Evolutionary conservation across 371 early-diverging fungal species (phyloP).

Genomic region (Mortierella sp.): DNA sequence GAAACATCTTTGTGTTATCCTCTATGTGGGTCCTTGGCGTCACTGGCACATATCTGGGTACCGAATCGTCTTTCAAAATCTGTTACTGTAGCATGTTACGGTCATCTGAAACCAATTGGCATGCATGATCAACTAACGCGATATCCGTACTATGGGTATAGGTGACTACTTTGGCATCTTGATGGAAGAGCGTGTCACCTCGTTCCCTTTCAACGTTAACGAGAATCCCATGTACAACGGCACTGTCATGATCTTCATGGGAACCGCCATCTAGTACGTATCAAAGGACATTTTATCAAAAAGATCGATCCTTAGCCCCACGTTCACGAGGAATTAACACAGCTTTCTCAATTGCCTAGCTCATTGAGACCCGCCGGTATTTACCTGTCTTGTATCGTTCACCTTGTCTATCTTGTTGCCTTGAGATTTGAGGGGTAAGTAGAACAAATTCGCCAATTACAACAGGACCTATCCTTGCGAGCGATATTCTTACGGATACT

Average conservation of each 20-base stretch:
- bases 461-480: too few species aligned
- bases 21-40: slow-evolving; percentile 90
- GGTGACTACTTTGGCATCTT: slow-evolving; percentile 96
- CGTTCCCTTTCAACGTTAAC: slow-evolving; percentile 91
- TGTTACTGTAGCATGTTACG: neutral
- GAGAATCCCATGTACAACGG: slow-evolving; percentile 96
- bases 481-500: too few species aligned
- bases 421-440: slow-evolving; percentile 83
- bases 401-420: slow-evolving; percentile 79
- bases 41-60: slow-evolving; percentile 91
- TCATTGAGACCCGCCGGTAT: slow-evolving; percentile 76
- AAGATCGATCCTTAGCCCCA: neutral
- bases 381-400: slow-evolving; percentile 74
- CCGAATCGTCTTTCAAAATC: neutral
- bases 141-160: slow-evolving; percentile 29
- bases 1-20: slow-evolving; percentile 83
- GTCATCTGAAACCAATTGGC: too few species aligned
- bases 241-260: slow-evolving; percentile 89
- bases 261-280: slow-evolving; percentile 83
- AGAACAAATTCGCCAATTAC: too few species aligned
- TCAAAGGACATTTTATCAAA: neutral
- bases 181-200: slow-evolving; percentile 87
- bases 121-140: neutral
- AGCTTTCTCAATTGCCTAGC: slow-evolving; percentile 43
- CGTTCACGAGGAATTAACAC: neutral